Evolutionary conservation across 441 rosid species (phyloP).

Genomic region (Populus tomentosa): DNA sequence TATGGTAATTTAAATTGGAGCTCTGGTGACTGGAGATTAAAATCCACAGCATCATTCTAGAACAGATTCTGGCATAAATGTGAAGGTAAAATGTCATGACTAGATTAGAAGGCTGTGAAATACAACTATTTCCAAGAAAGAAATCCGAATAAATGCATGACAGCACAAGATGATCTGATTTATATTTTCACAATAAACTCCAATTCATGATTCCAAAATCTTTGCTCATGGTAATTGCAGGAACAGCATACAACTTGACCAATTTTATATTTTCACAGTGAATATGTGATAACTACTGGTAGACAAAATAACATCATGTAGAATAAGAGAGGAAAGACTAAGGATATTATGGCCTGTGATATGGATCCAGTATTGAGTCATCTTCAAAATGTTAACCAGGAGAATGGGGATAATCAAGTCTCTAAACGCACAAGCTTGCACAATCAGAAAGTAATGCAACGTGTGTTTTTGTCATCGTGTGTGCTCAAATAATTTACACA

Average conservation of each 20-base stretch:
- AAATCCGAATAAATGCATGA: not conserved
- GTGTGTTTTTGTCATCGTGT: not conserved
- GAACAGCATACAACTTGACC: not conserved
- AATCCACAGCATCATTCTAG: not conserved
- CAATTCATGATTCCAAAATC: not conserved
- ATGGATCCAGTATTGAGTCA: not conserved
- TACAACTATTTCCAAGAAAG: not conserved
- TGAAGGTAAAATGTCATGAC: not conserved
- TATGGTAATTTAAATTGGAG: not conserved
- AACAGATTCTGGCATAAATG: not conserved
- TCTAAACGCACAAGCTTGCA: not conserved
- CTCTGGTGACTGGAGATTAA: constrained; percentile 4
- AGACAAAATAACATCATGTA: not conserved
- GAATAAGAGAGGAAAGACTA: not conserved
- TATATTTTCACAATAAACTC: not conserved
- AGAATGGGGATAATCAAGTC: not conserved
- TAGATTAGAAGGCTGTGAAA: not conserved
- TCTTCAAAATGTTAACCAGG: not conserved
- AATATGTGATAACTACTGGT: not conserved
- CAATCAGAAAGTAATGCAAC: not conserved
- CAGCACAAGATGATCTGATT: not conserved
- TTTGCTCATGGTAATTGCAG: not conserved
- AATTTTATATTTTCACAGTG: not conserved
- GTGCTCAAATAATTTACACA: not conserved
- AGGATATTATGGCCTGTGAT: not conserved